Conservation (phyloP, 1,284 basidiomycete species). For the Agroathelia rolfsii region DNA sequence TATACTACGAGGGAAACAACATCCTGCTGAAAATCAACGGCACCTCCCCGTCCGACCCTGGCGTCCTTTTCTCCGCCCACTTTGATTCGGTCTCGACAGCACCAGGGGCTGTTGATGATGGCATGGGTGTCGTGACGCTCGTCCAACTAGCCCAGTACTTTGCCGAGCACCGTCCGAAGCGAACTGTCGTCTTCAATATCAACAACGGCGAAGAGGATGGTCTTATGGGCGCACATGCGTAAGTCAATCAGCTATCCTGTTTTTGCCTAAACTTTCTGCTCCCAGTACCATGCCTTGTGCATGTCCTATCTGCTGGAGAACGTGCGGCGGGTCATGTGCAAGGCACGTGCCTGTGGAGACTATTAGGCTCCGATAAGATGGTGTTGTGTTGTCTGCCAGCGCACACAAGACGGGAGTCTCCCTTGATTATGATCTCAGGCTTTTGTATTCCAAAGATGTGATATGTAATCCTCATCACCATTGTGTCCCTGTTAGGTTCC, state of each 20-base stretch:
- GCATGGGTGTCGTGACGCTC: slow-evolving; percentile 61
- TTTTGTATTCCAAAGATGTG: no score
- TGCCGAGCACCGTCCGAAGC: slow-evolving; percentile 36
- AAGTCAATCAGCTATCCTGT: slow-evolving; percentile 16
- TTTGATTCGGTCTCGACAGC: slow-evolving; percentile 73
- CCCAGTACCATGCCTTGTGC: no score
- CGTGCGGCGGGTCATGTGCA: no score
- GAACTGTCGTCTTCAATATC: slow-evolving; percentile 68
- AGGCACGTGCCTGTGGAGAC: no score
- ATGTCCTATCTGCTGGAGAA: no score
- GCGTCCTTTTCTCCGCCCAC: slow-evolving; percentile 70
- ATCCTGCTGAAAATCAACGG: slow-evolving; percentile 64
- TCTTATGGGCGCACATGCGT: slow-evolving; percentile 60
- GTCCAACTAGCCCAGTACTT: slow-evolving; percentile 58
- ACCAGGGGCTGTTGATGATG: slow-evolving; percentile 67
- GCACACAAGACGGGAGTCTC: no score
- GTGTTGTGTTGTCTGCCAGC: no score
- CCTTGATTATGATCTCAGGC: no score
- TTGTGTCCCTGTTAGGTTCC: slow-evolving; percentile 31
- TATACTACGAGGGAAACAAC: slow-evolving; percentile 68
- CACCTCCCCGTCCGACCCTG: slow-evolving; percentile 30
- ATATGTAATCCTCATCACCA: no score
- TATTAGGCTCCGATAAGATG: no score
- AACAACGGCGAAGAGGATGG: slow-evolving; percentile 78
- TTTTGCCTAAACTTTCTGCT: slow-evolving; percentile 1